Base-by-base conservation (phyloP, 2,329 filamentous ascomycete genomes). In the Neofusicoccum cordaticola region DNA sequence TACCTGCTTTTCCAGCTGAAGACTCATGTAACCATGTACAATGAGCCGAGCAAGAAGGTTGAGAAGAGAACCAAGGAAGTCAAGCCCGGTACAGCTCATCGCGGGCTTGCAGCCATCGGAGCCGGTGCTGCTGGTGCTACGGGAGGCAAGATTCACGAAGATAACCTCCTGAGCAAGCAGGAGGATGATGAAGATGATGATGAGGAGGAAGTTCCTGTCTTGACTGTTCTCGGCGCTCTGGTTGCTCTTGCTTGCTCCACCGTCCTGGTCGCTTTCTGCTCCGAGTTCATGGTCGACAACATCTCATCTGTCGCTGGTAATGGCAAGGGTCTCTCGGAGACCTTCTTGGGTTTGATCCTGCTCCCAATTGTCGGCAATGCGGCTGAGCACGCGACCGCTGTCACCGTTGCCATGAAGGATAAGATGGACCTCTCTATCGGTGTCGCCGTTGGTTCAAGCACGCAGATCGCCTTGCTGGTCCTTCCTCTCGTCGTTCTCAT, bases 1-100 rank as follows among this genome's bases (percentile, higher is more conserved):
- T 97, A 96, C 72, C 87, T 98, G 1, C 84, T 91, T 77, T 97
- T 97, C 82, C 94, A 97, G 77, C 87, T 98, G 66, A 91, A 92
- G 75, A 93, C 93, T 0, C 93, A 97, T 76, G 83, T 85, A 27
- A 81, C 81, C 8, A 88, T 96, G 74, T 97, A 96, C 82, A 92
- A 90, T 74, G 87, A 87, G 61, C 87, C 91, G 39, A 91, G 89
- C 68, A 84, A 91, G 70, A 97, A 97, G 77, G 89, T 90, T 0
- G 85, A 88, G 2, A 91, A 86, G 71, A 78, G 74, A 62, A 73
- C 73, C 8, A 74, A 77, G 50, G 80, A 82, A 68, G 75, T 84
- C 62, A 75, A 80, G 63, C 78, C 83, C 53, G 84, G 85, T 15
- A 81, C 83, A 9, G 78, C 81, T 8, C 74, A 76, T 3, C 79